phyloP scores from a whole-genome alignment of 31 red algal genomes.

The Porphyra umbilicalis region DNA sequence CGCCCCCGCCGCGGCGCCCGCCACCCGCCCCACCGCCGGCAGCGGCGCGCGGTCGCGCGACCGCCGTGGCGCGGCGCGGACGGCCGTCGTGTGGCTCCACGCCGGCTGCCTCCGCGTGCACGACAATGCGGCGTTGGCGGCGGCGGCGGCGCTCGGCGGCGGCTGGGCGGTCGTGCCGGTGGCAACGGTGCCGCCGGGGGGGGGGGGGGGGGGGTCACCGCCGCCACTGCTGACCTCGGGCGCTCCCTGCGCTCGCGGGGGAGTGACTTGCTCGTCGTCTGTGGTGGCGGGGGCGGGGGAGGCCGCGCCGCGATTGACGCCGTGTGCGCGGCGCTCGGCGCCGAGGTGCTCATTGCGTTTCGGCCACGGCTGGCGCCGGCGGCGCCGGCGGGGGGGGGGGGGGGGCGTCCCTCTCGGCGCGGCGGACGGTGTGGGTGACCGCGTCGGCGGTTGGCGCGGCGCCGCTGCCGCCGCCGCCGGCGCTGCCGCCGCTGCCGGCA shows the following conservation, averaged over 20 bases:
- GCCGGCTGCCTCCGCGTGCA: slow-evolving; percentile 26
- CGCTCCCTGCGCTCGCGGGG: slow-evolving; percentile 11
- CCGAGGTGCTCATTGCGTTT: background rate
- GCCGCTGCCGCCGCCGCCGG: background rate
- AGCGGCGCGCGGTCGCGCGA: background rate
- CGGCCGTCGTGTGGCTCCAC: slow-evolving; percentile 44
- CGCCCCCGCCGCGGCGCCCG: no score
- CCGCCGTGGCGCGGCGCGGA: background rate
- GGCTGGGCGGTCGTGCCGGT: slow-evolving; percentile 24
- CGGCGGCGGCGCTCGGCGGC: slow-evolving; percentile 6
- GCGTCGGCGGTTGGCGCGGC: background rate
- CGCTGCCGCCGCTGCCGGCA: background rate
- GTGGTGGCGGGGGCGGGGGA: slow-evolving; percentile 1
- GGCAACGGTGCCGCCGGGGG: slow-evolving; percentile 11
- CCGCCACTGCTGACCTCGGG: slow-evolving; percentile 22
- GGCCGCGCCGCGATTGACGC: background rate
- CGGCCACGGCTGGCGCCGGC: background rate
- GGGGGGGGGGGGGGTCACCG: background rate
- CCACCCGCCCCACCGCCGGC: no score
- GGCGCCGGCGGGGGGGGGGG: no score
- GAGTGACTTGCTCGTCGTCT: slow-evolving; percentile 10
- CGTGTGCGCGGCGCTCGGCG: background rate
- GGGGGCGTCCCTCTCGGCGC: background rate
- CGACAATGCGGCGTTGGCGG: slow-evolving; percentile 38
- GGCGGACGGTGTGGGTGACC: background rate